These are phyloP conservation scores for Thozetella sp. DNA, from an alignment of 495 filamentous ascomycete species.

Conservation along the genomic window DNA sequence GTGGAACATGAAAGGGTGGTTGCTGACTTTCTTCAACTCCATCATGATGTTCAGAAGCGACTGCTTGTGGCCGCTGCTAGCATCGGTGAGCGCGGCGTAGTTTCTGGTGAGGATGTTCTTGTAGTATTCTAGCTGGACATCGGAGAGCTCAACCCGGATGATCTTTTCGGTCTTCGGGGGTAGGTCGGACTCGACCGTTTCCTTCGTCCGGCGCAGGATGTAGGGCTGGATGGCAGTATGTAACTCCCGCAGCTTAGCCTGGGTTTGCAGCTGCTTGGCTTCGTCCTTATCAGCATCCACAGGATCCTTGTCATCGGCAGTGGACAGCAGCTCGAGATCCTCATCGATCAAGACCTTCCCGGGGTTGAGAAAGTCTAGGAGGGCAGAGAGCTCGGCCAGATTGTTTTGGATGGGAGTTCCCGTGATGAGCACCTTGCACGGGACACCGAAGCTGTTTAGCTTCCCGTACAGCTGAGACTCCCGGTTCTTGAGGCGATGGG, in stretches of 20 bases:
- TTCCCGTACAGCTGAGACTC: slow-evolving; percentile 89
- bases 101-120: slow-evolving; percentile 98
- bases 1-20: slow-evolving; percentile 97
- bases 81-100: slow-evolving; percentile 91
- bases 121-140: slow-evolving; percentile 96
- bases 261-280: slow-evolving; percentile 30
- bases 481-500: slow-evolving; percentile 94
- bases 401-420: slow-evolving; percentile 98
- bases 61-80: slow-evolving; percentile 84
- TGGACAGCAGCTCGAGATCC: slow-evolving; percentile 69
- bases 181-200: slow-evolving; percentile 92
- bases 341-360: slow-evolving; percentile 84
- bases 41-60: slow-evolving; percentile 99
- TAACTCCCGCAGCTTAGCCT: slow-evolving; percentile 59
- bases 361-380: slow-evolving; percentile 95
- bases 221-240: slow-evolving; percentile 80
- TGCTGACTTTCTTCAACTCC: slow-evolving; percentile 98
- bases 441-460: slow-evolving; percentile 81
- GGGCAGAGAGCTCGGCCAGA: slow-evolving; percentile 83
- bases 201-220: slow-evolving; percentile 96
- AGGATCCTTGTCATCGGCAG: slow-evolving; percentile 36
- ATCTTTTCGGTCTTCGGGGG: slow-evolving; percentile 98
- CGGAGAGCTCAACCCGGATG: slow-evolving; percentile 93
- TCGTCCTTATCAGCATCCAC: slow-evolving; percentile 28
- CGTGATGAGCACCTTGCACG: slow-evolving; percentile 88